Conservation (phyloP, 495 filamentous ascomycete genomes). For the Margaritispora aquatica region DNA sequence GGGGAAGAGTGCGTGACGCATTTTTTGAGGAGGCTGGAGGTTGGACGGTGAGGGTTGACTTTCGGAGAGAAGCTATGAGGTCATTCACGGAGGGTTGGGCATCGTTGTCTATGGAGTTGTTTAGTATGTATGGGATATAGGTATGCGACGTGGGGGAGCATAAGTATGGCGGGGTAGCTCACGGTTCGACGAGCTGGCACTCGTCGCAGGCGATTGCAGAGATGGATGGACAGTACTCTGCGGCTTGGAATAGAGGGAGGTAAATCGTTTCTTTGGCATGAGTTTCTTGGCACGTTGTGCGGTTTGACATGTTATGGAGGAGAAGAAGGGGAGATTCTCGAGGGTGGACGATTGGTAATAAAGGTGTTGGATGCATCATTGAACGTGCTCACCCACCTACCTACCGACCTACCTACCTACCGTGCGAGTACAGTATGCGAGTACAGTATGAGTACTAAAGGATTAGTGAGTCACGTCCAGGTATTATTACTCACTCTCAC, state of each 20-base stretch:
- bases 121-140: conserved; percentile 6
- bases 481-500: no score
- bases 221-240: conserved; percentile 38
- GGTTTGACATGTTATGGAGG: background rate
- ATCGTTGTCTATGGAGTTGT: conserved; percentile 15
- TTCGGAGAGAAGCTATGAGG: conserved; percentile 41
- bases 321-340: background rate
- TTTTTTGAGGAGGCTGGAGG: conserved; percentile 13
- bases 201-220: conserved; percentile 22
- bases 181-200: conserved; percentile 11
- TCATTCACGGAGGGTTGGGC: conserved; percentile 39
- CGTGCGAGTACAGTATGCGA: no score
- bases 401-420: no score
- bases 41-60: conserved; percentile 21
- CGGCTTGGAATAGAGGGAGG: conserved; percentile 42
- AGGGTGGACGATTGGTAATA: background rate
- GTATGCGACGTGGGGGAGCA: background rate
- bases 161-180: background rate
- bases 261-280: conserved; percentile 52
- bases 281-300: background rate
- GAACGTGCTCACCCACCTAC: no score
- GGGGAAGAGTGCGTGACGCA: conserved; percentile 37
- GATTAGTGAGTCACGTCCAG: no score
- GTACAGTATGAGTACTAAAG: no score
- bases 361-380: background rate